Evolutionary conservation across 2,329 filamentous ascomycete genomes (phyloP).

Genomic region (Sclerotinia nivalis): DNA sequence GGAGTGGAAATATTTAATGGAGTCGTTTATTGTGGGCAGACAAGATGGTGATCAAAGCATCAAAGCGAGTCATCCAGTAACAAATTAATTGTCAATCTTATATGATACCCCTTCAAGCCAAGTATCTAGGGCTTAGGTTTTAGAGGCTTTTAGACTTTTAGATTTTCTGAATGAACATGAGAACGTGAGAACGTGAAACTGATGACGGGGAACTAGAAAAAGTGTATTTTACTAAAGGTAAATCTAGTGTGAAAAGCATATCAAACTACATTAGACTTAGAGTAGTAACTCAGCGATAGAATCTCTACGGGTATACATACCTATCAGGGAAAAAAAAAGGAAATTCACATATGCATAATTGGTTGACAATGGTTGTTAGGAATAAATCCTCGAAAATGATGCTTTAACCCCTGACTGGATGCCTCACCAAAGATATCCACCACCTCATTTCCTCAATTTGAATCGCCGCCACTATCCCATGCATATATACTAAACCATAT

Average conservation of each 20-base stretch:
- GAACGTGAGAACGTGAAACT: neutral
- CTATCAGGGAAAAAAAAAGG: neutral
- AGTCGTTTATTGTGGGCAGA: neutral
- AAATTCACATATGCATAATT: neutral
- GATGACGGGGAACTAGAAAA: neutral
- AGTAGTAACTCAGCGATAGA: too few relatives aligned
- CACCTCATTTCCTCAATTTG: slow-evolving; percentile 16
- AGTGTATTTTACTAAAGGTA: neutral
- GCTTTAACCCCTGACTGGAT: slow-evolving; percentile 6
- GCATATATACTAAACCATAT: slow-evolving; percentile 4
- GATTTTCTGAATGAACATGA: too few relatives aligned
- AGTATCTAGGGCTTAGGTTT: neutral
- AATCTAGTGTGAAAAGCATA: too few relatives aligned
- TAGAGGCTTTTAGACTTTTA: neutral
- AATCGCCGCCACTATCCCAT: slow-evolving; percentile 18
- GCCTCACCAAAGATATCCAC: slow-evolving; percentile 11
- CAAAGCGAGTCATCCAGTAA: neutral
- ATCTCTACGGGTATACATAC: too few relatives aligned
- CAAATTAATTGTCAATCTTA: slow-evolving; percentile 3
- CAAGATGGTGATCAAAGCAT: slow-evolving; percentile 5
- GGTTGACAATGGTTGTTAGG: neutral
- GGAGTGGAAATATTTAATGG: neutral
- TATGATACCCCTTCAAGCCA: neutral
- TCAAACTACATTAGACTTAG: too few relatives aligned
- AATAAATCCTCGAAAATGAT: neutral